These are phyloP conservation scores for Cyclotella kingstonii DNA, from an alignment of 108 stramenopile genomes.

Conservation along the genomic window DNA sequence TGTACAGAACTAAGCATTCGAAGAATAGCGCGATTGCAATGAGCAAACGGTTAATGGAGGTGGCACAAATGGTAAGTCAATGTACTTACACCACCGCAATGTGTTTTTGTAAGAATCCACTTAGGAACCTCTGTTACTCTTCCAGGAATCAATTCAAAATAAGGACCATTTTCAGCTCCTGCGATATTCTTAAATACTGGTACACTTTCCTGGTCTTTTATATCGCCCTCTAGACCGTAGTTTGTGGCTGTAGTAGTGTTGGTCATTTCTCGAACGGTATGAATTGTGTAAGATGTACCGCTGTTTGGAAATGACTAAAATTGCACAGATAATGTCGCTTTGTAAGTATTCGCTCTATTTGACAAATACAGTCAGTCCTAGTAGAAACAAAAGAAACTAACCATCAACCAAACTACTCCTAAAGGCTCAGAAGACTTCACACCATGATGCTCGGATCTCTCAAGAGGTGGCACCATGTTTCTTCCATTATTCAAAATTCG, in stretches of 20 bases:
- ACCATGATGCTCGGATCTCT: too few species aligned
- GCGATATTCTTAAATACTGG: constrained; percentile 21
- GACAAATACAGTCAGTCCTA: too few species aligned
- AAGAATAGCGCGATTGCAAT: not conserved
- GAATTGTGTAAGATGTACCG: constrained; percentile 44
- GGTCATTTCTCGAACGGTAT: constrained; percentile 43
- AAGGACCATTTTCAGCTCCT: constrained; percentile 36
- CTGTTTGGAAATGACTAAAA: constrained; percentile 35
- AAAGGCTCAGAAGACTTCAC: too few species aligned
- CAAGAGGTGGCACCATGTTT: too few species aligned
- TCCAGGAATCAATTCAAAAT: constrained; percentile 40
- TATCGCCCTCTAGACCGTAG: constrained; percentile 55
- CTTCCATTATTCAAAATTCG: too few species aligned
- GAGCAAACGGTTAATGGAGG: constrained; percentile 24
- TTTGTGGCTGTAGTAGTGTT: constrained; percentile 63
- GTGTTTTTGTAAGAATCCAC: constrained; percentile 56
- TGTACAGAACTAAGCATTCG: not conserved
- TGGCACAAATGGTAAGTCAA: not conserved
- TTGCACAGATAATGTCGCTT: not conserved
- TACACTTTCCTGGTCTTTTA: constrained; percentile 40
- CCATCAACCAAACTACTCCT: constrained; percentile 30
- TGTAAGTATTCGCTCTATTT: too few species aligned
- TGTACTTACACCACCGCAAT: constrained; percentile 46
- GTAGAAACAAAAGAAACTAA: not conserved
- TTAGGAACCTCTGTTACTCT: constrained; percentile 30